These are phyloP conservation scores for Danielozyma ontarioensis DNA, from an alignment of 805 yeast species.

Conservation along the genomic window DNA sequence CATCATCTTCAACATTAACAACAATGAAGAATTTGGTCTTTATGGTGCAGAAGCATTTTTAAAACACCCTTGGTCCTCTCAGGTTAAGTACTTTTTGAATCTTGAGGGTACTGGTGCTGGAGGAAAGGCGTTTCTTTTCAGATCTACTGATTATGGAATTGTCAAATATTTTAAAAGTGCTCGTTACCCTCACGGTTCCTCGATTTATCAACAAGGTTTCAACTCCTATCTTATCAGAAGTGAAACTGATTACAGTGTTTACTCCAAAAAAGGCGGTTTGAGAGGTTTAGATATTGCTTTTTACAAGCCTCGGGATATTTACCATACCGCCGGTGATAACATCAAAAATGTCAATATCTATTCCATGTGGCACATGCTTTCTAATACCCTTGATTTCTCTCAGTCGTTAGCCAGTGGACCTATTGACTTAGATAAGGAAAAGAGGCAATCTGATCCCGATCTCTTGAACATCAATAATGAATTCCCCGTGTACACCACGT, in stretches of 20 bases:
- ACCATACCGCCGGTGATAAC: conserved; percentile 75
- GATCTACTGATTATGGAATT: conserved; percentile 77
- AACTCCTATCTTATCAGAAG: conserved; percentile 64
- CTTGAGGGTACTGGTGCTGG: conserved; percentile 94
- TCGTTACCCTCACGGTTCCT: conserved; percentile 68
- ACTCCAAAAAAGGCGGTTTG: conserved; percentile 53
- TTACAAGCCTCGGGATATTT: conserved; percentile 75
- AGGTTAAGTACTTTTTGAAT: conserved; percentile 64
- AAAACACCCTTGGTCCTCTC: conserved; percentile 64
- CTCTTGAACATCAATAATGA: conserved; percentile 13
- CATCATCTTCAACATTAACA: conserved; percentile 78
- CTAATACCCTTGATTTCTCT: conserved; percentile 60
- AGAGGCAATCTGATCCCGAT: conserved; percentile 11
- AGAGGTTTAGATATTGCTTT: conserved; percentile 90
- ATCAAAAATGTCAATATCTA: conserved; percentile 58
- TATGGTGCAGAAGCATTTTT: conserved; percentile 75
- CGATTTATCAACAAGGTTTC: conserved; percentile 82
- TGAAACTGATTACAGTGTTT: conserved; percentile 82
- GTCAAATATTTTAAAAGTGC: conserved; percentile 54
- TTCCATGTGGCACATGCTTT: conserved; percentile 82
- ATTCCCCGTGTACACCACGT: conserved; percentile 59
- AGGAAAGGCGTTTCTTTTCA: conserved; percentile 73
- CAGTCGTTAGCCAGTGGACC: conserved; percentile 31
- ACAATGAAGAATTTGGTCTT: conserved; percentile 85
- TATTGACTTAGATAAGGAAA: conserved; percentile 25